A percentile compares a stretch with the other conserved stretches of the same genome.
These are phyloP conservation scores for Fusarium odoratissimum DNA, from an alignment of 2,329 filamentous ascomycete species.

Conservation along the genomic window DNA sequence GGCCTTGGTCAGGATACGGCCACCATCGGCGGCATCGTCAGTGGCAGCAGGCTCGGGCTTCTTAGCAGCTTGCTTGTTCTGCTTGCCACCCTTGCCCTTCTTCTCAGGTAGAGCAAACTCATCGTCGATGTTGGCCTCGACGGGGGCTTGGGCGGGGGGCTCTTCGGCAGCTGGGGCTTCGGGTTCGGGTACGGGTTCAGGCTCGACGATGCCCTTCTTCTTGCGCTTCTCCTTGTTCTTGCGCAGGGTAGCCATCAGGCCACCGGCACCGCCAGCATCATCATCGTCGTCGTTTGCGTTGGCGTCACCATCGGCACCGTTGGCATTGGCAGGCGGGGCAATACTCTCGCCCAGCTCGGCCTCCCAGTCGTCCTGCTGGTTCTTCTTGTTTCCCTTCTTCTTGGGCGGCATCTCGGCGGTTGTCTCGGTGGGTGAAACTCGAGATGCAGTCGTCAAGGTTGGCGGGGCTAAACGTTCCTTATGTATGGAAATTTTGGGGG, in stretches of 20 bases:
- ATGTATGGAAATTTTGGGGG: conserved; percentile 27
- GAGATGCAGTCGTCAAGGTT: conserved; percentile 38
- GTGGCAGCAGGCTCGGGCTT: conserved; percentile 63
- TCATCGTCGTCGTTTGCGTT: conserved; percentile 66
- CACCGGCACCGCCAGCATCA: conserved; percentile 67
- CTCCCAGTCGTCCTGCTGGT: conserved; percentile 92
- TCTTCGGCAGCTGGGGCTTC: conserved; percentile 74
- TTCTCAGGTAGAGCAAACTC: conserved; percentile 87
- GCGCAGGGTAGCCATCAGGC: conserved; percentile 81
- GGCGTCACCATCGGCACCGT: conserved; percentile 57
- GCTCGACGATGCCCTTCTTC: conserved; percentile 83
- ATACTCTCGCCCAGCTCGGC: conserved; percentile 85
- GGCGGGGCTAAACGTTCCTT: conserved; percentile 25
- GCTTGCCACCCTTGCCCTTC: conserved; percentile 71
- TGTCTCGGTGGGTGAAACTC: conserved; percentile 29
- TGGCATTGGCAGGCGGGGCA: conserved; percentile 61
- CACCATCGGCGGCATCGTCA: conserved; percentile 66
- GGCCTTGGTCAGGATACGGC: conserved; percentile 90
- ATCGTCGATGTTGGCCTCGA: conserved; percentile 85
- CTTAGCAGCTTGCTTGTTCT: conserved; percentile 52
- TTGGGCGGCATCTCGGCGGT: conserved; percentile 83
- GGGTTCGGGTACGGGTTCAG: conserved; percentile 52
- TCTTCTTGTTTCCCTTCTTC: conserved; percentile 88
- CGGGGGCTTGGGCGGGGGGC: conserved; percentile 73
- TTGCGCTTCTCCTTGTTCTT: conserved; percentile 89